Evolutionary conservation across 805 yeast species (phyloP).

Genomic region (Starmerella powellii): DNA sequence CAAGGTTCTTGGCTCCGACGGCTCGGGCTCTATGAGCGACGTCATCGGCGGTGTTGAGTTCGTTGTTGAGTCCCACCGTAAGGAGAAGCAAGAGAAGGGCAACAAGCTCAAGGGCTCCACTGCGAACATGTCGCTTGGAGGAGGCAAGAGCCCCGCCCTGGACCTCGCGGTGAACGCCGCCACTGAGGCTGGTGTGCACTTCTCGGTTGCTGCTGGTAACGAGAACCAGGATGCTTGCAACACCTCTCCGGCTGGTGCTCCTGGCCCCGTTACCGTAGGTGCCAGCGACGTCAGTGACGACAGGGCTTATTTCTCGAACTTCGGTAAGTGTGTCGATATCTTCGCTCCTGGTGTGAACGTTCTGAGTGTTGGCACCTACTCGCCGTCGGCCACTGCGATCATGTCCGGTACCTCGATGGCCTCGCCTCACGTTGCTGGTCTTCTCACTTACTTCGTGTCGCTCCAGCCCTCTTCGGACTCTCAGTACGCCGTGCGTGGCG

Average conservation of each 20-base stretch:
- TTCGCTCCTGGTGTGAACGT: conserved; percentile 94
- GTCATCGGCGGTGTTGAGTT: conserved; percentile 50
- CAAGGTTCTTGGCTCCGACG: conserved; percentile 46
- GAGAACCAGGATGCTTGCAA: conserved; percentile 88
- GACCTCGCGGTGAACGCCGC: conserved; percentile 86
- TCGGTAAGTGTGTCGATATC: conserved; percentile 89
- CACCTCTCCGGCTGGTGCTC: conserved; percentile 69
- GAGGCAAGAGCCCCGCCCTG: conserved; percentile 78
- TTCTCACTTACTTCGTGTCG: conserved; percentile 77
- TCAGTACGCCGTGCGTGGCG: conserved; percentile 36
- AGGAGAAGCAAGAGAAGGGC: conserved; percentile 35
- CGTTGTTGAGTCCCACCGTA: conserved; percentile 54
- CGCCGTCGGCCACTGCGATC: conserved; percentile 26
- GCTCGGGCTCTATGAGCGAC: conserved; percentile 46
- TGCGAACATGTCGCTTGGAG: conserved; percentile 82
- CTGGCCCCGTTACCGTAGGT: conserved; percentile 71
- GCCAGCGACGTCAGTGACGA: conserved; percentile 80
- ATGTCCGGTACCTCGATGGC: conserved; percentile 95
- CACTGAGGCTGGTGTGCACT: conserved; percentile 73
- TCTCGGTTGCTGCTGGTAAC: conserved; percentile 96
- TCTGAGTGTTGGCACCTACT: conserved; percentile 38
- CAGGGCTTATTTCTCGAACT: conserved; percentile 92
- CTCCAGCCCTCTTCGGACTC: conserved; percentile 58
- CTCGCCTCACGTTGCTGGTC: conserved; percentile 89
- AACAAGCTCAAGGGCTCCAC: conserved; percentile 29